Conservation (phyloP, 2,329 filamentous ascomycete genomes). For the Chalara sp. region DNA sequence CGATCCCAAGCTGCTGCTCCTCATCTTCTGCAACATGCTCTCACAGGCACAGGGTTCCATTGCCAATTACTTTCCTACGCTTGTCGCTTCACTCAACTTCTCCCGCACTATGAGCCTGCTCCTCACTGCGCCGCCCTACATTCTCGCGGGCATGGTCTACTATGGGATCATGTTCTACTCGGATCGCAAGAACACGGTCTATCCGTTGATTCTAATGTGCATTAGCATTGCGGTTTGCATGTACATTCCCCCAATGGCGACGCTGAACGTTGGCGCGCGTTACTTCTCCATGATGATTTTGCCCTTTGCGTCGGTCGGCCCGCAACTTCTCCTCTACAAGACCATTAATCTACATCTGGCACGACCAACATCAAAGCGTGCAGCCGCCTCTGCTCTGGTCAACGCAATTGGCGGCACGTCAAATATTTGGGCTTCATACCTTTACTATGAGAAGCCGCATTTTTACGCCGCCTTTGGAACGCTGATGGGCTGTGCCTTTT, state of each 20-base stretch:
- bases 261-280: conserved; percentile 31
- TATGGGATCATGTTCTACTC: conserved; percentile 30
- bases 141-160: conserved; percentile 32
- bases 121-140: conserved; percentile 40
- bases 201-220: conserved; percentile 29
- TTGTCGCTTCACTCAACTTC: conserved; percentile 29
- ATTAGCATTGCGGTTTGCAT: conserved; percentile 28
- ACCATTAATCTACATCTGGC: conserved; percentile 35
- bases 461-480: conserved; percentile 36
- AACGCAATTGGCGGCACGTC: conserved; percentile 31
- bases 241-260: conserved; percentile 33
- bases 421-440: conserved; percentile 30
- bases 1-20: conserved; percentile 31
- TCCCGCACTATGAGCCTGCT: conserved; percentile 34
- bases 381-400: conserved; percentile 34
- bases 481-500: conserved; percentile 28
- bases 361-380: conserved; percentile 34
- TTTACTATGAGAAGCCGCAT: conserved; percentile 31
- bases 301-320: conserved; percentile 32
- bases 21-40: conserved; percentile 33
- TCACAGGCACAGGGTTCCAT: conserved; percentile 32
- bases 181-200: conserved; percentile 31
- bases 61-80: conserved; percentile 31
- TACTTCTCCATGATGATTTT: conserved; percentile 38
- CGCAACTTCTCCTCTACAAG: conserved; percentile 35